Conservation (phyloP, 495 filamentous ascomycete genomes). For the Geoglossum glabrum region DNA sequence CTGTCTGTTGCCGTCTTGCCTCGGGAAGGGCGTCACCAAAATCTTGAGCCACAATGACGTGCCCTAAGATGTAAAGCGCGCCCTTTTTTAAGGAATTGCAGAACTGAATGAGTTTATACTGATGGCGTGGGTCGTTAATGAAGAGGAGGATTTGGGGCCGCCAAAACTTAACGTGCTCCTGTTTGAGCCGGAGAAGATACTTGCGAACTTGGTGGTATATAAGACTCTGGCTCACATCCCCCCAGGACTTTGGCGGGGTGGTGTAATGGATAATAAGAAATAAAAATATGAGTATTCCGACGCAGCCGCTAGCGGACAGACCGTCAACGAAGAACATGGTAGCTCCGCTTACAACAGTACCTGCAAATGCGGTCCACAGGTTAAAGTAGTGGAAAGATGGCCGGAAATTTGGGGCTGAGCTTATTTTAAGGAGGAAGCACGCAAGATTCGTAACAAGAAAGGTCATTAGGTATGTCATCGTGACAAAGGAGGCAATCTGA, state of each 20-base stretch:
- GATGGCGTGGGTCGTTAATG: slow-evolving; percentile 58
- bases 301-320: slow-evolving; percentile 55
- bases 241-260: slow-evolving; percentile 72
- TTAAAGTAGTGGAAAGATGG: slow-evolving; percentile 80
- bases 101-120: slow-evolving; percentile 70
- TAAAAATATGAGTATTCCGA: slow-evolving; percentile 49
- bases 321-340: slow-evolving; percentile 87
- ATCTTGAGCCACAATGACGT: slow-evolving; percentile 70
- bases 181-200: slow-evolving; percentile 60
- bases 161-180: slow-evolving; percentile 89
- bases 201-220: slow-evolving; percentile 89
- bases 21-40: slow-evolving; percentile 61
- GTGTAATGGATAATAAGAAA: slow-evolving; percentile 75
- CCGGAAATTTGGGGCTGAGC: slow-evolving; percentile 82
- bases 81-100: slow-evolving; percentile 87
- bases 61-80: slow-evolving; percentile 63
- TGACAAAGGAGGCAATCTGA: slow-evolving; percentile 70
- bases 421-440: slow-evolving; percentile 72
- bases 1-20: slow-evolving; percentile 56
- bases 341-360: slow-evolving; percentile 49
- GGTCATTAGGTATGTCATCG: slow-evolving; percentile 64
- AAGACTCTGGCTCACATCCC: slow-evolving; percentile 71
- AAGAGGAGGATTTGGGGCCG: slow-evolving; percentile 69
- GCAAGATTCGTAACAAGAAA: slow-evolving; percentile 67
- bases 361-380: slow-evolving; percentile 59